A percentile compares a stretch with the other conserved stretches of the same genome.
phyloP scores from a whole-genome alignment of 1,284 basidiomycete genomes.

The Golubevia pallescens region DNA sequence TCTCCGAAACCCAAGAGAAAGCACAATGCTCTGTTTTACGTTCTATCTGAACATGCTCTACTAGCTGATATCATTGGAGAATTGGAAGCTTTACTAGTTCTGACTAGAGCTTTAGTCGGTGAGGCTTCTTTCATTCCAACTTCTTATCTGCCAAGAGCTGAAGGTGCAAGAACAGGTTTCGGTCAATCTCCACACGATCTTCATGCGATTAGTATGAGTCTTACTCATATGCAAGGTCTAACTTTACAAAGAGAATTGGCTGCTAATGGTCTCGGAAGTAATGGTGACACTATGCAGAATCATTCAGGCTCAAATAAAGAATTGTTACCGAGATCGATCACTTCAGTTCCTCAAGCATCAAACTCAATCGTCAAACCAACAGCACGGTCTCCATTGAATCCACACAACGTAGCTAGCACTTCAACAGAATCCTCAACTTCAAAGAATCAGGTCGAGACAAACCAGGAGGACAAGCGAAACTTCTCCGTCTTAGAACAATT shows the following conservation, averaged over 20 bases:
- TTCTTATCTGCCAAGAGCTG: neutral
- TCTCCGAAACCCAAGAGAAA: neutral
- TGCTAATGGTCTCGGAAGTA: neutral
- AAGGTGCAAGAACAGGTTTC: neutral
- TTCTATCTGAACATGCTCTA: slow-evolving; percentile 51
- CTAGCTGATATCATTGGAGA: slow-evolving; percentile 34
- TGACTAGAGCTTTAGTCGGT: slow-evolving; percentile 44
- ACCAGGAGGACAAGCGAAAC: no score
- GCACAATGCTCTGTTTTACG: slow-evolving; percentile 29
- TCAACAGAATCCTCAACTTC: no score
- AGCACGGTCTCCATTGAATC: no score
- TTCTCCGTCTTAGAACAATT: no score
- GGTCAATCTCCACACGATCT: neutral
- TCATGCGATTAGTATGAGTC: neutral
- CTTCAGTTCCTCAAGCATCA: no score
- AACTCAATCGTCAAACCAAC: no score
- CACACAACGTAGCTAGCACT: no score
- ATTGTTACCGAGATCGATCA: no score
- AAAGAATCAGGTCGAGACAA: no score
- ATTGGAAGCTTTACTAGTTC: slow-evolving; percentile 32
- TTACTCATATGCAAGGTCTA: neutral
- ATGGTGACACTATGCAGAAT: no score
- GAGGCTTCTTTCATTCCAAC: slow-evolving; percentile 33
- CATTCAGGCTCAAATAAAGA: no score
- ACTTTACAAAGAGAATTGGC: neutral